Conservation (phyloP, 2,329 filamentous ascomycete species). For the Sordariomycetes sp. region DNA sequence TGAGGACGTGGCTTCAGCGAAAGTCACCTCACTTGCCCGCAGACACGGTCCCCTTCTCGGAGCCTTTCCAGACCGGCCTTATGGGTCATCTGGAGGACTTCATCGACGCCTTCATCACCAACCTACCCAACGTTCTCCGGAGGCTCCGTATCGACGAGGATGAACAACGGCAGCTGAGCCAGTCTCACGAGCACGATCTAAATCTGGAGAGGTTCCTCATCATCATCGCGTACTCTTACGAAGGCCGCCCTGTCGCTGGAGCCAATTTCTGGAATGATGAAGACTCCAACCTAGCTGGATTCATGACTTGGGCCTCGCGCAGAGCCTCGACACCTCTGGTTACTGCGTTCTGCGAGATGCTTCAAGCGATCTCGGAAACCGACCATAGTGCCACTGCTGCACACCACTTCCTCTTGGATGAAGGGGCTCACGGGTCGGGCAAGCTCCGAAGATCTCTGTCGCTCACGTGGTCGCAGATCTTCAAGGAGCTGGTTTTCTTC, state of each 20-base stretch:
- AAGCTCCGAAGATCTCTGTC: constrained; percentile 75
- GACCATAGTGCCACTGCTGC: constrained; percentile 72
- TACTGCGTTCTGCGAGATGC: constrained; percentile 92
- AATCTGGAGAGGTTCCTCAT: constrained; percentile 84
- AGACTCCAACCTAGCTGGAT: constrained; percentile 87
- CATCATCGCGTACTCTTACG: constrained; percentile 83
- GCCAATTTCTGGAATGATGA: constrained; percentile 85
- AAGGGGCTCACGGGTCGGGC: constrained; percentile 57
- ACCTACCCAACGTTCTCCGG: constrained; percentile 84
- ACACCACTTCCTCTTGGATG: constrained; percentile 81
- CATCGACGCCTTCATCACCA: constrained; percentile 84
- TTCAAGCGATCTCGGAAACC: constrained; percentile 75
- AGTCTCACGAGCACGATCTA: constrained; percentile 51
- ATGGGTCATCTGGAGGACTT: constrained; percentile 79
- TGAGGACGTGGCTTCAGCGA: constrained; percentile 71
- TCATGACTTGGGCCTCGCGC: constrained; percentile 93
- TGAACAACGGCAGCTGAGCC: constrained; percentile 61
- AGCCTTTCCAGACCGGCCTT: constrained; percentile 57
- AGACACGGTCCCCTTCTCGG: constrained; percentile 56
- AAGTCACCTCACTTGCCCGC: constrained; percentile 58
- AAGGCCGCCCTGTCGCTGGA: constrained; percentile 71
- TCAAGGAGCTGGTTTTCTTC: constrained; percentile 79
- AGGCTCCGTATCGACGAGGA: constrained; percentile 82
- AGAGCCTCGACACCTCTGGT: constrained; percentile 92
- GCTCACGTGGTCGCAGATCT: constrained; percentile 86